These are phyloP conservation scores for Alternaria conjuncta DNA, from an alignment of 2,329 filamentous ascomycete genomes.

Conservation along the genomic window DNA sequence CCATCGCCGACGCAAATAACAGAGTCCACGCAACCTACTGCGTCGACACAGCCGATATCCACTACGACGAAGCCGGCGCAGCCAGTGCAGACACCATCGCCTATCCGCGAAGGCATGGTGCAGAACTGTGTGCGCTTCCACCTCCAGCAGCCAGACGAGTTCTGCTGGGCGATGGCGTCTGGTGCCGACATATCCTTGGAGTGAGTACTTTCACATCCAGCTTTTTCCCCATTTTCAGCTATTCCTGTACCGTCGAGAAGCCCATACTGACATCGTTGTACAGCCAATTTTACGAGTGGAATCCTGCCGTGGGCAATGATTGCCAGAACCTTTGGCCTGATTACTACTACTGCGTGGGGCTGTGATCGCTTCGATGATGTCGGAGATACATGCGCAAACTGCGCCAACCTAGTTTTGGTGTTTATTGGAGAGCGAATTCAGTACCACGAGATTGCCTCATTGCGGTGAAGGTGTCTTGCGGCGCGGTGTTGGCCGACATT, in stretches of 20 bases:
- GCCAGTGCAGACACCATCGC: constrained; percentile 1
- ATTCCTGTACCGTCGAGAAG: no score
- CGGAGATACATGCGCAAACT: no score
- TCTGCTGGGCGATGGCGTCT: background rate
- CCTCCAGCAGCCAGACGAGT: background rate
- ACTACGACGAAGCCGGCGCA: background rate
- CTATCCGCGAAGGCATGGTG: background rate
- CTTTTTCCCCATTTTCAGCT: no score
- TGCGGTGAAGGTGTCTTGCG: background rate
- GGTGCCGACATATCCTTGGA: background rate
- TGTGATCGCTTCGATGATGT: background rate
- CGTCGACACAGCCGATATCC: background rate
- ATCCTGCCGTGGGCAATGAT: constrained; percentile 1
- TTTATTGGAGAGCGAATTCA: no score
- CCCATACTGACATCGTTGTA: background rate
- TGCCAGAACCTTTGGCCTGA: background rate
- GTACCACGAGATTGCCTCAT: no score
- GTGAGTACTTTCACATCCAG: background rate
- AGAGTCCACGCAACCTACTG: background rate
- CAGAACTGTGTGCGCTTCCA: background rate
- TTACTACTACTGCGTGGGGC: background rate
- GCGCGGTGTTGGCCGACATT: background rate
- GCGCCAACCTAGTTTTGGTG: no score
- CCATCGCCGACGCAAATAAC: background rate
- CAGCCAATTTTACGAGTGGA: background rate